Percentiles rank a stretch among this genome's conserved stretches.
Conservation (phyloP, 352 stramenopile species). For the Pythium brachiatum region DNA sequence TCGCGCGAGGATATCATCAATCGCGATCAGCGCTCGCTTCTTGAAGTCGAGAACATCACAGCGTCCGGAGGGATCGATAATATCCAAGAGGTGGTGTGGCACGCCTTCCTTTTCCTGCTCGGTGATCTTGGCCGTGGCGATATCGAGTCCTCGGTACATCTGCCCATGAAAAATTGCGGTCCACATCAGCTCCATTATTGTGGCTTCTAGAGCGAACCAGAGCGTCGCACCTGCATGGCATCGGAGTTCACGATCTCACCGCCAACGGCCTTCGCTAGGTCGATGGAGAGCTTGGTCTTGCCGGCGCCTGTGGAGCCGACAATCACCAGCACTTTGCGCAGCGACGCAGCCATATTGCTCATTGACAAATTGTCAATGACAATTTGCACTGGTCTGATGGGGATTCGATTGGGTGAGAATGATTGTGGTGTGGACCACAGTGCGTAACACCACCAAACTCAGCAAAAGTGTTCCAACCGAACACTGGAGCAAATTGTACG, state of each 20-base stretch:
- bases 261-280: conserved; percentile 85
- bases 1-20: conserved; percentile 82
- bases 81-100: conserved; percentile 88
- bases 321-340: conserved; percentile 87
- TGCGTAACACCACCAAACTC: not conserved
- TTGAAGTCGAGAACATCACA: conserved; percentile 88
- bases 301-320: conserved; percentile 89
- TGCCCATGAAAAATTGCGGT: conserved; percentile 3
- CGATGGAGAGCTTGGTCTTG: conserved; percentile 92
- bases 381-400: too few relatives aligned
- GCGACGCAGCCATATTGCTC: conserved; percentile 25
- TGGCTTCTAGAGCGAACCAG: not conserved
- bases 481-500: not conserved
- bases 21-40: conserved; percentile 57
- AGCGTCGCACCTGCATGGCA: conserved; percentile 72
- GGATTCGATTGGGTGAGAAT: conserved; percentile 22
- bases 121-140: conserved; percentile 88
- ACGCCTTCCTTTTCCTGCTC: conserved; percentile 84
- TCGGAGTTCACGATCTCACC: conserved; percentile 92
- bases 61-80: conserved; percentile 70
- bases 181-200: not conserved
- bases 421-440: conserved; percentile 28
- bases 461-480: not conserved
- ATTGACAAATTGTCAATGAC: too few relatives aligned
- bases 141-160: conserved; percentile 89